These are phyloP conservation scores for Scedosporium boydii DNA, from an alignment of 2,329 filamentous ascomycete genomes.

Conservation along the genomic window DNA sequence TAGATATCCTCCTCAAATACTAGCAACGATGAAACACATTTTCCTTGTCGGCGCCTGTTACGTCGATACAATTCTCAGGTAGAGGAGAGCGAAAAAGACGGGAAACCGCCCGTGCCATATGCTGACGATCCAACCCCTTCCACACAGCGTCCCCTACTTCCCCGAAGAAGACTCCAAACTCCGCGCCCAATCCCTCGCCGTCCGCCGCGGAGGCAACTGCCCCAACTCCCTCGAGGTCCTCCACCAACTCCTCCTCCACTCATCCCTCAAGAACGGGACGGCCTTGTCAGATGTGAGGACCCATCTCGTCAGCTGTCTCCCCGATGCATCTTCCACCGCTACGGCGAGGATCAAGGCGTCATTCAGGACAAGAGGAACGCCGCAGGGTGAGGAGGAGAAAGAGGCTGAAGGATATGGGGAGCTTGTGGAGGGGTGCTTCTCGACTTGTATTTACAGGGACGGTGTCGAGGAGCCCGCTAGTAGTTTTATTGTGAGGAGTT, in stretches of 20 bases:
- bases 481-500: constrained; percentile 59
- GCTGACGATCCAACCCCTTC: no score
- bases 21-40: constrained; percentile 39
- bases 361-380: constrained; percentile 27
- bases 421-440: constrained; percentile 29
- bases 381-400: neutral
- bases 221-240: constrained; percentile 64
- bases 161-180: constrained; percentile 65
- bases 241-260: constrained; percentile 42
- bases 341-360: constrained; percentile 43
- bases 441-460: constrained; percentile 50
- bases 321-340: constrained; percentile 39
- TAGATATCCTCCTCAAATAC: no score
- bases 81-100: no score
- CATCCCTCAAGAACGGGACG: neutral
- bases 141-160: constrained; percentile 51
- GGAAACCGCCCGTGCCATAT: no score
- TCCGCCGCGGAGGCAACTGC: constrained; percentile 63
- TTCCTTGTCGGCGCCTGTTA: constrained; percentile 60
- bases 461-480: constrained; percentile 48
- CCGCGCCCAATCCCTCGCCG: constrained; percentile 48
- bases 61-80: constrained; percentile 61
- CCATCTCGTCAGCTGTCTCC: constrained; percentile 44
- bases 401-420: neutral
- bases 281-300: constrained; percentile 14